Evolutionary conservation across 345 rosid species (phyloP).

Genomic region (Citrus mangshanensis): DNA sequence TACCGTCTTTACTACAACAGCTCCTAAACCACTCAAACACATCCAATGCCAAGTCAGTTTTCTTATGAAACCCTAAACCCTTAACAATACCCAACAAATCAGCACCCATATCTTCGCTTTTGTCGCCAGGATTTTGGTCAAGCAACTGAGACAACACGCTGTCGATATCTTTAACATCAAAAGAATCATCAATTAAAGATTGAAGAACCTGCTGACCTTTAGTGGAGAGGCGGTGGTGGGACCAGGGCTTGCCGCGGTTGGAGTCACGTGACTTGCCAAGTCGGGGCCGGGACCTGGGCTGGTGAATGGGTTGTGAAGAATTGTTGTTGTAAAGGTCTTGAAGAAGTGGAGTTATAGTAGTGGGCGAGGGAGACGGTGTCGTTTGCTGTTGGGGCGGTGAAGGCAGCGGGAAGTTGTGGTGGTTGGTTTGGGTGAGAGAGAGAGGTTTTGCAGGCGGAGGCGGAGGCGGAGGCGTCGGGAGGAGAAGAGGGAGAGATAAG

Average conservation of each 20-base stretch:
- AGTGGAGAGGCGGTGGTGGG: constrained; percentile 55
- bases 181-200: constrained; percentile 48
- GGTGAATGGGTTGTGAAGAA: constrained; percentile 24
- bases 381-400: constrained; percentile 17
- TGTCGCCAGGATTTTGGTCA: constrained; percentile 30
- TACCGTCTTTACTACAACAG: constrained; percentile 28
- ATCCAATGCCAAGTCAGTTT: constrained; percentile 52
- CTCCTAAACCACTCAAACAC: constrained; percentile 78
- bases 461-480: constrained; percentile 53
- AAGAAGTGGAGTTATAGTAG: constrained; percentile 36
- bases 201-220: constrained; percentile 61
- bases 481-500: constrained; percentile 66
- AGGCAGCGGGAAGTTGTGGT: constrained; percentile 16
- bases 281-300: constrained; percentile 46
- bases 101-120: constrained; percentile 22
- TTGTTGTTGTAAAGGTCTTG: constrained; percentile 35
- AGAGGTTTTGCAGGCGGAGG: constrained; percentile 52
- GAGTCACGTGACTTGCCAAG: constrained; percentile 62
- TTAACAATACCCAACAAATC: constrained; percentile 68
- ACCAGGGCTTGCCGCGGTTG: constrained; percentile 83
- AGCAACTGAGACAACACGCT: constrained; percentile 35
- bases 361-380: constrained; percentile 10
- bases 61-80: constrained; percentile 76
- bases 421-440: constrained; percentile 31
- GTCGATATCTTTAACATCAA: constrained; percentile 45